Evolutionary conservation across 2,329 filamentous ascomycete genomes (phyloP).

Genomic region (Colletotrichum noveboracense): DNA sequence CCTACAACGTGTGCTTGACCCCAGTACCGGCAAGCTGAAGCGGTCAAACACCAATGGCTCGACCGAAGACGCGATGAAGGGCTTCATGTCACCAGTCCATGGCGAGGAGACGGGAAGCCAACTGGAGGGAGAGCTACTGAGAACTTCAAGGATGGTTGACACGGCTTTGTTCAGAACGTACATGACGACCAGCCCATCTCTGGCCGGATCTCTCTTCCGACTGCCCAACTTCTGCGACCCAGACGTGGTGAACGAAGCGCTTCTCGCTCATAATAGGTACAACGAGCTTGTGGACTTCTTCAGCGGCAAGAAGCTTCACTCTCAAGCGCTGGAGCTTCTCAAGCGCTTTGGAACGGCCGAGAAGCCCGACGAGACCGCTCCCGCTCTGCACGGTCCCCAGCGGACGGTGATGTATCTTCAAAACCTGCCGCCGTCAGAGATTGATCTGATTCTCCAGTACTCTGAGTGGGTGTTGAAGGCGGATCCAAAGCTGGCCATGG

Average conservation of each 20-base stretch:
- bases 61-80: slow-evolving; percentile 58
- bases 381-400: slow-evolving; percentile 76
- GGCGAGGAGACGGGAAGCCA: slow-evolving; percentile 57
- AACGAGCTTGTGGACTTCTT: slow-evolving; percentile 97
- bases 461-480: slow-evolving; percentile 83
- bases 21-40: slow-evolving; percentile 66
- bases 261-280: slow-evolving; percentile 87
- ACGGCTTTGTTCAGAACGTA: slow-evolving; percentile 94
- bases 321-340: slow-evolving; percentile 82
- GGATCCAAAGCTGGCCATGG: slow-evolving; percentile 81
- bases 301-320: slow-evolving; percentile 92
- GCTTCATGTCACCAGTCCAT: slow-evolving; percentile 53
- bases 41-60: slow-evolving; percentile 47
- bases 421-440: slow-evolving; percentile 82
- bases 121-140: slow-evolving; percentile 73
- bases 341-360: slow-evolving; percentile 76
- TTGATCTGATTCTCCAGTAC: slow-evolving; percentile 91
- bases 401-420: slow-evolving; percentile 91
- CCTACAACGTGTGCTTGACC: slow-evolving; percentile 66
- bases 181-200: slow-evolving; percentile 86
- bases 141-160: slow-evolving; percentile 85
- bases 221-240: slow-evolving; percentile 98
- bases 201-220: slow-evolving; percentile 90
- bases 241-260: slow-evolving; percentile 89
- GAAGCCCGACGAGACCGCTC: slow-evolving; percentile 54